Evolutionary conservation across 352 stramenopile genomes (phyloP), one percentile per base, ranked within the genome.

Genomic region (Peronospora tabacina): DNA sequence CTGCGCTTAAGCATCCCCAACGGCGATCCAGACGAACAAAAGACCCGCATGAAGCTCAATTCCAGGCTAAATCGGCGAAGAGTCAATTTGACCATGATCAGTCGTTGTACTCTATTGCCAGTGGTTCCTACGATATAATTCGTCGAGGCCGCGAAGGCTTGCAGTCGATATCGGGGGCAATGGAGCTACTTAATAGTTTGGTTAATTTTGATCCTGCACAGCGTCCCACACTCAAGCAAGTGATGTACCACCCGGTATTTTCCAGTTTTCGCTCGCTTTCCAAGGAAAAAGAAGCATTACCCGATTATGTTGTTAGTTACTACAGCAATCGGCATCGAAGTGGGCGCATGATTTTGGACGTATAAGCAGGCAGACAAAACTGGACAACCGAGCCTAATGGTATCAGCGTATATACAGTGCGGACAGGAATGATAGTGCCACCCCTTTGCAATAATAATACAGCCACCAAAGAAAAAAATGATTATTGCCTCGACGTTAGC

Each of bases 231-330:
- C 66, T 90, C 46, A 87, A 85, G 42, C 60, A 70, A 34, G 68
- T 85, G 38, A 55, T 93, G 44, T 64, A 66, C 29, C 58, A 86
- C 28, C 61, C 72, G 1, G 45, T 89, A 7, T 90, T 93, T 61
- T 61, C 61, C 34, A 50, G 49, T 7, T 57, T 85, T n/a, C 68
- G 49, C 10, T 44, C 37, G 12, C 15, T 36, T 38, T 34, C 50
- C 38, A 41, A 20, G 15, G 43, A 32, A 15, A 59, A 28, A 6
- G 30, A 36, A n/a, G 20, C 7, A 32, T 35, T 15, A 9, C 58
- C 65, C 19, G 75, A 87, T 48, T 83, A 74, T 54, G 66, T 75
- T n/a, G 56, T 89, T 33, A 66, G 74, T 33, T 71, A 71, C 38
- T 89, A 87, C 53, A 65, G 57, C 22, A 65, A 22, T 13, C 52